Base-by-base conservation (phyloP, 2,329 filamentous ascomycete species). In the Aspergillus awamori region DNA sequence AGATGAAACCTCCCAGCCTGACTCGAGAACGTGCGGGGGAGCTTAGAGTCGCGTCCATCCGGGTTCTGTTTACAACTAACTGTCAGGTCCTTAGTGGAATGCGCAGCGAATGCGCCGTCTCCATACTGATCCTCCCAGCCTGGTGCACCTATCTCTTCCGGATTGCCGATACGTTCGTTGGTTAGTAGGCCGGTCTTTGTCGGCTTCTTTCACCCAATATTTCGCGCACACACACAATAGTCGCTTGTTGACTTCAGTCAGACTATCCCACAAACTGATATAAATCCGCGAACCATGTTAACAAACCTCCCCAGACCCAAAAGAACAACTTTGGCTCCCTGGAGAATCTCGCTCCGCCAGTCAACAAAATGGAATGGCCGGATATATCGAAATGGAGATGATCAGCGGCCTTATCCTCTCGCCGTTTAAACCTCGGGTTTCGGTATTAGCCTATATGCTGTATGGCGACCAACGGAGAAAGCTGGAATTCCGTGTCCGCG, bases 11-110 rank as follows among this genome's bases (percentile, higher is more conserved):
- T 45, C 39, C 24, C 41, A 30, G 41, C 17, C 20, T 45, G 20
- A 38, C 53, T 56, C 49, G 61, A 60, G 58, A 60, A 60, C 61
- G 58, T 60, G 61, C 60, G 58, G 61, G 58, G 58, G 56, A 57
- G 26, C 39, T 56, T 45, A 22, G 39, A 45, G 53, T 39, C 53
- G 53, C 39, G 36, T 36, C 39, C 41, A 24, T 56, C 11, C 15
- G 26, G 13, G 6, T 56, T 24, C 11, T 36, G 33, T 36, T 36
- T 36, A 36, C 33, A 36, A 51, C 47, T 51, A 36, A 51, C 47
- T 51, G 26, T 51, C 47, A 51, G 28, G n/a, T 30, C 47, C n/a
- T 33, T 51, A 33, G 26, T 51, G 47, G 15, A 24, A 47, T 39
- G 28, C 8, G 38, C 36, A 20, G 20, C 28, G 20, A 30, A 28